These are phyloP conservation scores for Spathaspora boniae DNA, from an alignment of 805 yeast species.

Conservation along the genomic window DNA sequence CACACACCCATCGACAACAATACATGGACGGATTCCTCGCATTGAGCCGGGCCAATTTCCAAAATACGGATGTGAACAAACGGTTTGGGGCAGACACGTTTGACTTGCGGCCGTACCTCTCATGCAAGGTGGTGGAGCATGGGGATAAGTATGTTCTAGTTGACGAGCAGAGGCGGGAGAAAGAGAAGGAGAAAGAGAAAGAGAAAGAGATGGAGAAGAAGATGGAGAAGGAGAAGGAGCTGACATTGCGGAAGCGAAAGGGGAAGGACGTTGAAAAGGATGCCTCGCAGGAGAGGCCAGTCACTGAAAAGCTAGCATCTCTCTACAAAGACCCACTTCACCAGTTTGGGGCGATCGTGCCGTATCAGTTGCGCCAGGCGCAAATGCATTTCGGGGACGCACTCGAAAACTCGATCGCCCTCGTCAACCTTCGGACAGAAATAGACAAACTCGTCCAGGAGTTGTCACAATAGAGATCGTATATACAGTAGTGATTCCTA, in stretches of 20 bases:
- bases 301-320: no score
- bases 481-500: no score
- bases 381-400: slow-evolving; percentile 36
- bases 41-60: slow-evolving; percentile 46
- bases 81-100: slow-evolving; percentile 39
- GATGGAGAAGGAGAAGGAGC: neutral
- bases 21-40: slow-evolving; percentile 36
- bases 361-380: slow-evolving; percentile 35
- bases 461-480: slow-evolving; percentile 16
- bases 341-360: slow-evolving; percentile 48
- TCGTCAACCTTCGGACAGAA: slow-evolving; percentile 18
- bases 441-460: slow-evolving; percentile 18
- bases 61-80: slow-evolving; percentile 19
- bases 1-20: slow-evolving; percentile 15
- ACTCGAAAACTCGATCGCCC: slow-evolving; percentile 19
- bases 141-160: slow-evolving; percentile 9
- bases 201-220: slow-evolving; percentile 5
- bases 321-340: slow-evolving; percentile 30
- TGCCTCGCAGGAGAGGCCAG: slow-evolving; percentile 2
- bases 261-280: slow-evolving; percentile 1
- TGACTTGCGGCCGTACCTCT: slow-evolving; percentile 33
- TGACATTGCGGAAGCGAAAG: slow-evolving; percentile 10
- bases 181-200: slow-evolving; percentile 3
- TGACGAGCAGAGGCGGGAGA: slow-evolving; percentile 6
- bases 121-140: slow-evolving; percentile 16